These are phyloP conservation scores for Stemphylium vesicarium DNA, from an alignment of 2,329 filamentous ascomycete genomes.

Conservation along the genomic window DNA sequence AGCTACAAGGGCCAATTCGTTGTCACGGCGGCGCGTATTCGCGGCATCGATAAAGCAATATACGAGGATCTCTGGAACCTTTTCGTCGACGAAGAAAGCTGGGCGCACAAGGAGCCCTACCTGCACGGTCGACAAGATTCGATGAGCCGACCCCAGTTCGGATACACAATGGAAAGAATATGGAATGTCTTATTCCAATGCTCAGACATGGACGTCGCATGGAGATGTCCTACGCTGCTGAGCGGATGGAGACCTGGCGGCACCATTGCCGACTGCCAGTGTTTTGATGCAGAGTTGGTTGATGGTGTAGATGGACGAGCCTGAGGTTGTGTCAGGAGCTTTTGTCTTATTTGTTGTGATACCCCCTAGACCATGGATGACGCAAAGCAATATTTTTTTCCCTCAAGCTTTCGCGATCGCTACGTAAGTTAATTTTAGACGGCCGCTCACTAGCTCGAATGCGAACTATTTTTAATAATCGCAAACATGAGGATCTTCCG, in stretches of 20 bases:
- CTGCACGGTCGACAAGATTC: constrained; percentile 31
- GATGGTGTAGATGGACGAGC: constrained; percentile 4
- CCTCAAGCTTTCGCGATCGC: not conserved
- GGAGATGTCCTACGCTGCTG: constrained; percentile 37
- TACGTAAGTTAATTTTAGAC: constrained; percentile 9
- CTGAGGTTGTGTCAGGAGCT: not conserved
- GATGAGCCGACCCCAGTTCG: constrained; percentile 35
- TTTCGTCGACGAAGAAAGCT: constrained; percentile 32
- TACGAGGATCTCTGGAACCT: constrained; percentile 44
- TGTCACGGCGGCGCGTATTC: constrained; percentile 53
- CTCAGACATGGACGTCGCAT: constrained; percentile 32
- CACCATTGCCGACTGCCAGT: constrained; percentile 36
- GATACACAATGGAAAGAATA: constrained; percentile 38
- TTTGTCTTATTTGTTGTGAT: constrained; percentile 13
- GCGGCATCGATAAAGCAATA: constrained; percentile 42
- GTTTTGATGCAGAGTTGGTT: constrained; percentile 31
- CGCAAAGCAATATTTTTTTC: constrained; percentile 2
- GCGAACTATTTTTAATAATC: constrained; percentile 2
- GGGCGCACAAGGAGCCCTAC: constrained; percentile 35
- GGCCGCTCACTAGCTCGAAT: not conserved
- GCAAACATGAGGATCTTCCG: not conserved
- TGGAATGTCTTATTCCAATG: constrained; percentile 43
- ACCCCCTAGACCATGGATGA: constrained; percentile 6
- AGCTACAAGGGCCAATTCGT: constrained; percentile 59
- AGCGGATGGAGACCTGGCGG: constrained; percentile 35